Evolutionary conservation across 495 filamentous ascomycete genomes (phyloP).

Genomic region (Physcia stellaris): DNA sequence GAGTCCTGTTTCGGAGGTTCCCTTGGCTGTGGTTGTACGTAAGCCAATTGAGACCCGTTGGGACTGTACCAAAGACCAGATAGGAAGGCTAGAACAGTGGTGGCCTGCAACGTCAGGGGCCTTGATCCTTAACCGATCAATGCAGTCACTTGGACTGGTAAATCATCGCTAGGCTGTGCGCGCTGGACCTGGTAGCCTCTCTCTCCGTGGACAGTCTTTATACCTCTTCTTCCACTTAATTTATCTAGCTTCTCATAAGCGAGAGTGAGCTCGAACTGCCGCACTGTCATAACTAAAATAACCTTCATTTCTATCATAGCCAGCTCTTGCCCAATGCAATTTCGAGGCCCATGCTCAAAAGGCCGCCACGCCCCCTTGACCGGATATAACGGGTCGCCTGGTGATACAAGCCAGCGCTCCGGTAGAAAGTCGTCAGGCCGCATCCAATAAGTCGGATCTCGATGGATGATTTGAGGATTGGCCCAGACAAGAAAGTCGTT

Average conservation of each 20-base stretch:
- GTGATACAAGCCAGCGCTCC: constrained; percentile 12
- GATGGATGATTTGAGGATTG: too few relatives aligned
- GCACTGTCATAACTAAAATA: constrained; percentile 29
- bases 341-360: constrained; percentile 39
- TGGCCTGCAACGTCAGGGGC: too few relatives aligned
- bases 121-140: too few relatives aligned
- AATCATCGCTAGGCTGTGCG: too few relatives aligned
- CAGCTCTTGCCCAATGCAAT: constrained; percentile 41
- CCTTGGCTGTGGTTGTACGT: too few relatives aligned
- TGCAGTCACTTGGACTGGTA: too few relatives aligned
- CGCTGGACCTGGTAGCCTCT: constrained; percentile 8
- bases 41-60: too few relatives aligned
- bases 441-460: too few relatives aligned
- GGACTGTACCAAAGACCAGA: too few relatives aligned
- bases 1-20: too few relatives aligned
- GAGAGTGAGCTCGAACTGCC: constrained; percentile 31
- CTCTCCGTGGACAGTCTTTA: constrained; percentile 9
- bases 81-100: too few relatives aligned
- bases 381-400: constrained; percentile 11
- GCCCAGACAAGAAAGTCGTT: background rate
- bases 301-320: constrained; percentile 34
- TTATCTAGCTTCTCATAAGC: constrained; percentile 26
- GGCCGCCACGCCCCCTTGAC: constrained; percentile 33
- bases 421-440: constrained; percentile 16
- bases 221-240: too few relatives aligned